phyloP scores from a whole-genome alignment of 208 protist genomes.

The Crithidia brevicula region DNA sequence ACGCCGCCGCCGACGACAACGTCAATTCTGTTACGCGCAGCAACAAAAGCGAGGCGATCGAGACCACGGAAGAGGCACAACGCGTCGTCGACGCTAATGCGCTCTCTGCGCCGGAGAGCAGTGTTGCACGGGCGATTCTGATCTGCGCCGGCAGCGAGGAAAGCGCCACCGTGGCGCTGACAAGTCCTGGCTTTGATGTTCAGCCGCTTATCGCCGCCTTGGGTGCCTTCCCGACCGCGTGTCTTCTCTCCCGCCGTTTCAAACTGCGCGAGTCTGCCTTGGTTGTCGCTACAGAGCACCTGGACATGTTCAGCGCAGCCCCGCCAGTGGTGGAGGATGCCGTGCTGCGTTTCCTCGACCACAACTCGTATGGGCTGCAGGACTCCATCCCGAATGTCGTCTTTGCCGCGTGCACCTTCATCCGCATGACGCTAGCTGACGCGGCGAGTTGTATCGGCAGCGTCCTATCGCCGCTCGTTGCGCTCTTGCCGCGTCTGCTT shows the following conservation, averaged over 20 bases:
- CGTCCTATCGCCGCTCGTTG: slow-evolving; percentile 50
- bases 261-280: slow-evolving; percentile 82
- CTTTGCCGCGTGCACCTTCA: slow-evolving; percentile 64
- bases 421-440: slow-evolving; percentile 66
- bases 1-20: not conserved
- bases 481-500: slow-evolving; percentile 75
- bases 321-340: slow-evolving; percentile 50
- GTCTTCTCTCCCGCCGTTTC: slow-evolving; percentile 75
- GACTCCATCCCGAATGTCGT: slow-evolving; percentile 85
- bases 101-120: slow-evolving; percentile 25
- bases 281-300: slow-evolving; percentile 44
- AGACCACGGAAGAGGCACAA: slow-evolving; percentile 14
- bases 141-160: slow-evolving; percentile 26
- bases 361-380: slow-evolving; percentile 78
- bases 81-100: slow-evolving; percentile 12
- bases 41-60: slow-evolving; percentile 8
- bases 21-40: not conserved
- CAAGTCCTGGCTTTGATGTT: slow-evolving; percentile 30
- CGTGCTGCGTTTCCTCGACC: slow-evolving; percentile 80
- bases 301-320: slow-evolving; percentile 23
- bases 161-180: slow-evolving; percentile 16
- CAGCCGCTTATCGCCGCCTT: slow-evolving; percentile 38
- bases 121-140: slow-evolving; percentile 39
- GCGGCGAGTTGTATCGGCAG: slow-evolving; percentile 39
- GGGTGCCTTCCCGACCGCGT: slow-evolving; percentile 68